phyloP scores from a whole-genome alignment of 441 rosid species.

The Gossypium schwendimanii region DNA sequence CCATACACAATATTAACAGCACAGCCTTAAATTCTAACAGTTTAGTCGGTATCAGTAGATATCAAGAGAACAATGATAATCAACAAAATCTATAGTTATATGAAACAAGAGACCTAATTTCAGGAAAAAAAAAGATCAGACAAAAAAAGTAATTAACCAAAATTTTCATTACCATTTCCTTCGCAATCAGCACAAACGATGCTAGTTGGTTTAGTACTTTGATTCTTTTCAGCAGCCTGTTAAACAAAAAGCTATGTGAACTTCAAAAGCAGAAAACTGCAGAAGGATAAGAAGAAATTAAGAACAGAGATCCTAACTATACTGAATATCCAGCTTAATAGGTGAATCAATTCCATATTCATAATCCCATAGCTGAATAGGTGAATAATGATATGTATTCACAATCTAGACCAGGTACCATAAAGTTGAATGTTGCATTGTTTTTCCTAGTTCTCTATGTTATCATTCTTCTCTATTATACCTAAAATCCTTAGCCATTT shows the following conservation, averaged over 20 bases:
- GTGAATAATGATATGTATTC: not conserved
- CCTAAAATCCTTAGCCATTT: not conserved
- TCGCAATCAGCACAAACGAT: conserved; percentile 71
- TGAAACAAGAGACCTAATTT: not conserved
- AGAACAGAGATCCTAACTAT: not conserved
- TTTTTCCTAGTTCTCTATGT: not conserved
- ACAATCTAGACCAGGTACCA: not conserved
- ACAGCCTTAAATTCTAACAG: no score
- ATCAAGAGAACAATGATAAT: not conserved
- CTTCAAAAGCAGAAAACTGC: not conserved
- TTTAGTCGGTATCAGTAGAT: no score
- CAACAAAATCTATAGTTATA: not conserved
- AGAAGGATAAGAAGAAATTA: not conserved
- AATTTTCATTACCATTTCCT: conserved; percentile 61
- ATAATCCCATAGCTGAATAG: not conserved
- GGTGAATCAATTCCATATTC: not conserved
- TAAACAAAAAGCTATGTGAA: conserved; percentile 16
- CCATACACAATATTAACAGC: no score
- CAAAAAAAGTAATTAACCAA: not conserved
- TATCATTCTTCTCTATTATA: not conserved
- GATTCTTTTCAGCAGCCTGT: conserved; percentile 49
- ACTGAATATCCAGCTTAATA: no score
- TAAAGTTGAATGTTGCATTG: not conserved
- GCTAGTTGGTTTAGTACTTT: conserved; percentile 46
- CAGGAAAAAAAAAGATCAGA: not conserved